Evolutionary conservation across 768 basidiomycete species (phyloP), one percentile per base, ranked within the genome.

Genomic region (Baorangia bicolor): DNA sequence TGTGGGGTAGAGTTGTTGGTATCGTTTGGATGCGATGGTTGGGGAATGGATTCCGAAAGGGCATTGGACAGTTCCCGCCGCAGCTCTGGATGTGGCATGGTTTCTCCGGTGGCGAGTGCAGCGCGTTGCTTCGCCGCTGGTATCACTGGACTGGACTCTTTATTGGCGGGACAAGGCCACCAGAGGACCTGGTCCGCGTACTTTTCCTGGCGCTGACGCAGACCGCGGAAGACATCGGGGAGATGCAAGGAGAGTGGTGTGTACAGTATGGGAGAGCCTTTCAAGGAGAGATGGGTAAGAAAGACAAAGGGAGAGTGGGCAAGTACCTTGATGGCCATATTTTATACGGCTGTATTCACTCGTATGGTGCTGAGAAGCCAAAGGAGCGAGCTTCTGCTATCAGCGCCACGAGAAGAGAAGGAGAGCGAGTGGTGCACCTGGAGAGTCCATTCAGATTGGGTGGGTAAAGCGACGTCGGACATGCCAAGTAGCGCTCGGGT

Each of bases 361-460:
- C 53, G 65, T 50, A 61, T 91, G 90, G 70, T 90, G 86, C 61
- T 91, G 88, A 7, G 87, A 90, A 3, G 88, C 87, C 18, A 92
- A 73, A 3, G 65, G 71, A 2, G 78, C 76, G 45, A 88, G 79
- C 78, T 85, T 53, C 14, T 44, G 39, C 23, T 8, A 44, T 56
- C 34, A 57, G 57, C 37, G 35, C 34, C 7, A 31, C 14, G 6
- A 1, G 9, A 21, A 20, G 27, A 4, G 21, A 39, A 34, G 14
- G 45, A 25, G 12, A 18, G 12, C 9, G 30, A 33, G 13, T 8
- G 27, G 14, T 5, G 41, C n/a, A 70, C 69, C 64, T 70, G 58
- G 38, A 56, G 43, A 0, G 47, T 53, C 69, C 70, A 71, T 28
- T n/a, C n/a, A n/a, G n/a, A n/a, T n/a, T n/a, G n/a, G n/a, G n/a